Conservation (phyloP, 495 filamentous ascomycete genomes). For the Neurospora africana region DNA sequence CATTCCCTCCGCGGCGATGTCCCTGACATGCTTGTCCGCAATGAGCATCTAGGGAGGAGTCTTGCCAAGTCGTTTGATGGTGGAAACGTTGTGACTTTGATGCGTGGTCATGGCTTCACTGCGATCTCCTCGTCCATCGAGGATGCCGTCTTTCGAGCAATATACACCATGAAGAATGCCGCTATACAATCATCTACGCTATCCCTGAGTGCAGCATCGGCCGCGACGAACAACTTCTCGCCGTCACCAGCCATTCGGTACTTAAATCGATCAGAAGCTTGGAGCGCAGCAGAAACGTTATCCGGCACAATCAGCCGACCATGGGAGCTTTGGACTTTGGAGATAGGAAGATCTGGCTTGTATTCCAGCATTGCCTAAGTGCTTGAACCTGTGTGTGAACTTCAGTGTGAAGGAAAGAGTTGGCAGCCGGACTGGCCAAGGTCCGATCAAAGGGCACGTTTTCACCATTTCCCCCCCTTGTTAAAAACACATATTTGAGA, state of each 20-base stretch:
- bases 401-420: not conserved
- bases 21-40: slow-evolving; percentile 35
- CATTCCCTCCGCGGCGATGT: slow-evolving; percentile 14
- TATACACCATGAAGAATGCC: slow-evolving; percentile 40
- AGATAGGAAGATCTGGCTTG: slow-evolving; percentile 25
- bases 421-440: not conserved
- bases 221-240: not conserved
- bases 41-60: slow-evolving; percentile 19
- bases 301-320: slow-evolving; percentile 17
- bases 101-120: slow-evolving; percentile 41
- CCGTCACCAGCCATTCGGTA: slow-evolving; percentile 7
- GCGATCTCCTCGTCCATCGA: slow-evolving; percentile 27
- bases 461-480: not conserved
- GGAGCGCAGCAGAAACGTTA: slow-evolving; percentile 13
- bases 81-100: slow-evolving; percentile 31
- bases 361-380: slow-evolving; percentile 16
- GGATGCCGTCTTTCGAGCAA: slow-evolving; percentile 29
- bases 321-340: slow-evolving; percentile 34
- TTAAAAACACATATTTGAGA: not conserved
- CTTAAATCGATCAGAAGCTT: slow-evolving; percentile 20
- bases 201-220: slow-evolving; percentile 7
- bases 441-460: not conserved
- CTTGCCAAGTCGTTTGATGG: slow-evolving; percentile 17
- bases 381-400: not conserved
- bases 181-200: slow-evolving; percentile 27